A percentile compares a stretch with the other conserved stretches of the same genome.
phyloP scores from a whole-genome alignment of 176 grass and related monocot species.

The Avena eriantha region DNA sequence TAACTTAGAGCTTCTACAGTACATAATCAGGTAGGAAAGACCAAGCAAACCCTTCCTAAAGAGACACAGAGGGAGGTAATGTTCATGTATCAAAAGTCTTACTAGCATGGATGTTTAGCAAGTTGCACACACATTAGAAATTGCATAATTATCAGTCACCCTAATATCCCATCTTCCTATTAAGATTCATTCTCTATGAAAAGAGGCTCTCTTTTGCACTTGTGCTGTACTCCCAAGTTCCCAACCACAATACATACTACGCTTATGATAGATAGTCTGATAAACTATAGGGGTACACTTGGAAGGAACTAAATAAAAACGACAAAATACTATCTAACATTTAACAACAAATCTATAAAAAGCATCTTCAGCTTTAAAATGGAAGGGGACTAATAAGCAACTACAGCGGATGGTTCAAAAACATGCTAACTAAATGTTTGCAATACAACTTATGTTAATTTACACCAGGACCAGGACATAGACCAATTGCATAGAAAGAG shows the following conservation, averaged over 20 bases:
- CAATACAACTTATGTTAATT: background rate
- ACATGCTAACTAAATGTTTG: no score
- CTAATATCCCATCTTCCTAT: background rate
- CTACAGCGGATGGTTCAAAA: no score
- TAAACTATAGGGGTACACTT: background rate
- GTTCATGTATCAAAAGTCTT: background rate
- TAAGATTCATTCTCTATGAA: background rate
- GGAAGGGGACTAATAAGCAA: background rate
- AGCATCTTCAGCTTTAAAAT: background rate
- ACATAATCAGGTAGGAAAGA: slow-evolving; percentile 11
- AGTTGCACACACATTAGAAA: background rate
- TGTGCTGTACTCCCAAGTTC: background rate
- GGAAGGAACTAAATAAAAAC: background rate
- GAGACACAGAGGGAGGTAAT: background rate
- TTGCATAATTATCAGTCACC: background rate
- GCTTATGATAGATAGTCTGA: background rate
- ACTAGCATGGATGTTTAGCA: slow-evolving; percentile 1
- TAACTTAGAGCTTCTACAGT: background rate
- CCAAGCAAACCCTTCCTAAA: background rate
- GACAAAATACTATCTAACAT: background rate
- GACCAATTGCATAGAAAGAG: background rate
- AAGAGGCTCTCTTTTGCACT: background rate
- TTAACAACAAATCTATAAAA: background rate
- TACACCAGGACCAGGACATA: background rate
- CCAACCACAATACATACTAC: background rate